These are phyloP conservation scores for Pythium angustatum DNA, from an alignment of 352 stramenopile genomes.

Conservation along the genomic window DNA sequence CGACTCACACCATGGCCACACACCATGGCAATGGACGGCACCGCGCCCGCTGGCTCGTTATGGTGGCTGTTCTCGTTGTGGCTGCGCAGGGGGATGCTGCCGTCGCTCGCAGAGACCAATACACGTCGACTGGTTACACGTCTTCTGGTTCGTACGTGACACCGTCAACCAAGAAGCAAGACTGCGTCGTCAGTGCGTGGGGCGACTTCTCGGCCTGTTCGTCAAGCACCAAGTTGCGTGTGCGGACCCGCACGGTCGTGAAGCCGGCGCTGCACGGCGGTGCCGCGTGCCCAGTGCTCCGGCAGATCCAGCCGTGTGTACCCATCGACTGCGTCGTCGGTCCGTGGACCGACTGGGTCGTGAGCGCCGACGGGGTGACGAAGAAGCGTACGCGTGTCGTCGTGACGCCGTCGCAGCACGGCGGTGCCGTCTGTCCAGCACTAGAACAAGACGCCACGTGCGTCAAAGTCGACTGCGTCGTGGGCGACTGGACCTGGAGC, in stretches of 20 bases:
- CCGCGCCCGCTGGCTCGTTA: not conserved
- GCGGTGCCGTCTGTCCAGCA: conserved; percentile 45
- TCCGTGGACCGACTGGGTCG: conserved; percentile 28
- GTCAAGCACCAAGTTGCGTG: conserved; percentile 9
- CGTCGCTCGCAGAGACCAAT: no score
- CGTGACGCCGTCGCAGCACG: conserved; percentile 18
- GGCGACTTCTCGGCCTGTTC: conserved; percentile 21
- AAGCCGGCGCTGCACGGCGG: conserved; percentile 44
- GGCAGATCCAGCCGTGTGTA: conserved; percentile 34
- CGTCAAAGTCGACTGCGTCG: conserved; percentile 42
- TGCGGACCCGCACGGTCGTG: conserved; percentile 28
- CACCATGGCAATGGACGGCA: not conserved
- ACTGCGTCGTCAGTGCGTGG: conserved; percentile 34
- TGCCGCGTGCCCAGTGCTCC: conserved; percentile 27
- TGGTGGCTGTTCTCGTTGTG: not conserved
- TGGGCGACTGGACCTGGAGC: conserved; percentile 44
- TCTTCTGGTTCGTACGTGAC: no score
- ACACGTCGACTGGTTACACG: no score
- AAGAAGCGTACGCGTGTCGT: conserved; percentile 26
- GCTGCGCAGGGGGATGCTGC: no score
- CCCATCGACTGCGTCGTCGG: conserved; percentile 31
- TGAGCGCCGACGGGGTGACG: conserved; percentile 8
- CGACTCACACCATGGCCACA: not conserved
- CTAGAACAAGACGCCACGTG: conserved; percentile 35
- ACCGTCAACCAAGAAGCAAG: no score